Evolutionary conservation across 139 green algal genomes (phyloP).

Genomic region (Micromonas pusilla): DNA sequence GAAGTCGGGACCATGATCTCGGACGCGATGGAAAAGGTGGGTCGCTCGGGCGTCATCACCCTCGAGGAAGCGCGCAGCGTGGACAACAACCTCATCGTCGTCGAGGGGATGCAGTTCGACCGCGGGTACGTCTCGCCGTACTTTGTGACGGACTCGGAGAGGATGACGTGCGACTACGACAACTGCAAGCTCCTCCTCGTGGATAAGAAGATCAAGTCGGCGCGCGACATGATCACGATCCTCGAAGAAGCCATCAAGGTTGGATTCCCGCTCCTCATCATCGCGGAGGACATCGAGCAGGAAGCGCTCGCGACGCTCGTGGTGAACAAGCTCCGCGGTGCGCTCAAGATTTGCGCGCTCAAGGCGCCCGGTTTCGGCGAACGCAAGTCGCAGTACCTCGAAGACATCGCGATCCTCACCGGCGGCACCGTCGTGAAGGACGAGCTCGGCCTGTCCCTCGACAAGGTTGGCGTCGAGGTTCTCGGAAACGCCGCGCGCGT

Average conservation of each 20-base stretch:
- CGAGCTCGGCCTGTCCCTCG: constrained; percentile 89
- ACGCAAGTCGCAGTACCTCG: constrained; percentile 94
- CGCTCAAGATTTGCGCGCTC: constrained; percentile 80
- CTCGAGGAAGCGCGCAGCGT: constrained; percentile 96
- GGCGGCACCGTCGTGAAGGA: constrained; percentile 88
- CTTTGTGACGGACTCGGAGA: constrained; percentile 98
- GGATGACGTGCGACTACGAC: constrained; percentile 78
- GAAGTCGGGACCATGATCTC: constrained; percentile 91
- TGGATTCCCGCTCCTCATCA: constrained; percentile 92
- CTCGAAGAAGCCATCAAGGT: constrained; percentile 86
- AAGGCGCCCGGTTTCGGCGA: constrained; percentile 99
- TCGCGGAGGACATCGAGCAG: constrained; percentile 99
- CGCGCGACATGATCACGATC: constrained; percentile 90
- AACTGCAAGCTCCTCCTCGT: constrained; percentile 83
- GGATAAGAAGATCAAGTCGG: constrained; percentile 98
- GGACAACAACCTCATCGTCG: constrained; percentile 91
- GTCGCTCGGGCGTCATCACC: constrained; percentile 91
- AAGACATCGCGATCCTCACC: constrained; percentile 99
- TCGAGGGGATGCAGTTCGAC: constrained; percentile 99
- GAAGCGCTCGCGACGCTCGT: constrained; percentile 97
- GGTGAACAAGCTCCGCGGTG: constrained; percentile 98
- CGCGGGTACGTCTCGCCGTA: constrained; percentile 98
- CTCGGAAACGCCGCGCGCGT: constrained; percentile 88
- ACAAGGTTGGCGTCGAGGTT: constrained; percentile 85
- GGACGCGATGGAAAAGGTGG: constrained; percentile 87